Percentiles rank a stretch among this genome's conserved stretches.
phyloP scores from a whole-genome alignment of 2,329 filamentous ascomycete genomes.

The Emydomyces testavorans region DNA sequence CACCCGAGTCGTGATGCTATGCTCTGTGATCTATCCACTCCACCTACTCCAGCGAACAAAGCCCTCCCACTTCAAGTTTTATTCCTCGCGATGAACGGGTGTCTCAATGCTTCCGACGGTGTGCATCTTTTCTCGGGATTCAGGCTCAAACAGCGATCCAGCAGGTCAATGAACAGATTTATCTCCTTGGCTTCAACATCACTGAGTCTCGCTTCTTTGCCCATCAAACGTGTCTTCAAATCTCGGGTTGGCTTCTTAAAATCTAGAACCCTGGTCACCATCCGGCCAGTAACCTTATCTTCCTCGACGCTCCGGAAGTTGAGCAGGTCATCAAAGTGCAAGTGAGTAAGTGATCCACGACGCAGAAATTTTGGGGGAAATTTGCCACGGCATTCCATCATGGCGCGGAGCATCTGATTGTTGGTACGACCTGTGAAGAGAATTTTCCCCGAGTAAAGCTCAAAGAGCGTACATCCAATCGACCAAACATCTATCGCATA shows the following conservation, averaged over 20 bases:
- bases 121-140: slow-evolving; percentile 90
- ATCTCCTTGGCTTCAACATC: slow-evolving; percentile 67
- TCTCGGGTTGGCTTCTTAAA: slow-evolving; percentile 64
- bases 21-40: neutral
- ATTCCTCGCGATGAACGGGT: slow-evolving; percentile 59
- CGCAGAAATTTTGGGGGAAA: slow-evolving; percentile 81
- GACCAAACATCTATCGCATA: slow-evolving; percentile 96
- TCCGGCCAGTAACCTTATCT: slow-evolving; percentile 78
- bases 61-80: slow-evolving; percentile 1
- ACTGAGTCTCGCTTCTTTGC: slow-evolving; percentile 59
- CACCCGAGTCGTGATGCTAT: no score
- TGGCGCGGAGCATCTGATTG: slow-evolving; percentile 93
- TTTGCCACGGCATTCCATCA: slow-evolving; percentile 92
- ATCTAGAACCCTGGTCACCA: slow-evolving; percentile 39
- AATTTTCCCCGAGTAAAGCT: slow-evolving; percentile 95
- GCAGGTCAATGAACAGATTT: slow-evolving; percentile 69
- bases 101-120: slow-evolving; percentile 71
- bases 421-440: slow-evolving; percentile 91
- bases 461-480: slow-evolving; percentile 91
- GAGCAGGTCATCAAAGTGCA: slow-evolving; percentile 74
- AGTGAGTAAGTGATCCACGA: slow-evolving; percentile 60
- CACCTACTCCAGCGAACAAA: neutral
- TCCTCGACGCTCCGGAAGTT: slow-evolving; percentile 77
- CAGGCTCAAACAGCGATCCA: slow-evolving; percentile 77
- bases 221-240: slow-evolving; percentile 65